These are phyloP conservation scores for Cyanidiococcus yangmingshanensis DNA, from an alignment of 23 red algal genomes.

Conservation along the genomic window DNA sequence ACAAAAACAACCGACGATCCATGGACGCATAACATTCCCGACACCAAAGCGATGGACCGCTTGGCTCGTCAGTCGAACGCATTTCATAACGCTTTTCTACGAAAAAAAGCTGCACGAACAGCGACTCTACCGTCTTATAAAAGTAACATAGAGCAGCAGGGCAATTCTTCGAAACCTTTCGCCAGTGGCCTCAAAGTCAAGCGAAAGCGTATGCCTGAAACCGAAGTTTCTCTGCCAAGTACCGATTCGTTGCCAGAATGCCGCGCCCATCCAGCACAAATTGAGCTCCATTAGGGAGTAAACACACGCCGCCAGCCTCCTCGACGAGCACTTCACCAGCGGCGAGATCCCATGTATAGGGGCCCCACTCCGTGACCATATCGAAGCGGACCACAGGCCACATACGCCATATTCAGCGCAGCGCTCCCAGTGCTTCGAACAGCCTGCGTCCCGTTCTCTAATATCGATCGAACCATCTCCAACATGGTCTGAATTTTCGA, in stretches of 20 bases:
- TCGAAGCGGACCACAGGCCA: slow-evolving; percentile 68
- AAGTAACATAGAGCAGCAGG: no score
- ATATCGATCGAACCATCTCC: slow-evolving; percentile 33
- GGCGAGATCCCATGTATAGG: slow-evolving; percentile 82
- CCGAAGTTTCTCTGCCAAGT: slow-evolving; percentile 3
- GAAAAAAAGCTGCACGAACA: no score
- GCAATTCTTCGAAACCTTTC: no score
- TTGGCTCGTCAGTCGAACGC: no score
- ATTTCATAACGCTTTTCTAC: no score
- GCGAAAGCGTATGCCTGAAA: slow-evolving; percentile 14
- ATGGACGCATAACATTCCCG: no score
- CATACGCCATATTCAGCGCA: slow-evolving; percentile 78
- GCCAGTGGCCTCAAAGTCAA: no score
- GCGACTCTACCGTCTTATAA: no score
- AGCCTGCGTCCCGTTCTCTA: slow-evolving; percentile 35
- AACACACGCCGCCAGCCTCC: slow-evolving; percentile 67
- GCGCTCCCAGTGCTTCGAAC: slow-evolving; percentile 55
- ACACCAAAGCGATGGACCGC: no score
- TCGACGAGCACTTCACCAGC: slow-evolving; percentile 69
- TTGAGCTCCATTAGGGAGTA: slow-evolving; percentile 11
- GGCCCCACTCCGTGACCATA: slow-evolving; percentile 42
- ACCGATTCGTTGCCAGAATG: slow-evolving; percentile 26
- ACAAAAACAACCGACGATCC: no score
- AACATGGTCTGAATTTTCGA: slow-evolving; percentile 51
- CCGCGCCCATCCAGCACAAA: slow-evolving; percentile 21